Base-by-base conservation (phyloP, 257 asterid species). In the Lantana camara region DNA sequence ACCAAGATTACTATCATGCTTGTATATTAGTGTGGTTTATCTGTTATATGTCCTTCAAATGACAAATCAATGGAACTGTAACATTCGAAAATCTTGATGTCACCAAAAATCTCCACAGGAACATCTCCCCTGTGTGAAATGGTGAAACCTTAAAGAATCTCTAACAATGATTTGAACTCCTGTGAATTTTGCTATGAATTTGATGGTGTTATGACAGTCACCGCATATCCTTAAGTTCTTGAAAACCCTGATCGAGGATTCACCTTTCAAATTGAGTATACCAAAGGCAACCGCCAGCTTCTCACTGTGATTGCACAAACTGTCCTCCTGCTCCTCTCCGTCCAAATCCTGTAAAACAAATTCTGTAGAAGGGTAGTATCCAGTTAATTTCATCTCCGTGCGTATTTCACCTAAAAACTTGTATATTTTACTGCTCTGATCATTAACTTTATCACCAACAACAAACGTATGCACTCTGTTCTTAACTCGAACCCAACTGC, bases 231-330 rank as follows among this genome's bases (percentile, higher is more conserved):
- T 78, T 74, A 75, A 37, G 46, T 81, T 87, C 85, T 87, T 87
- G 5, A 82, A 87, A 49, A 87, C 90, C 73, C 49, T 73, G 67
- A 87, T 24, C 2, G 79, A 78, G 0, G 90, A 82, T 68, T 80
- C 82, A 1, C 82, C 88, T 47, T 67, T 80, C 79, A 80, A 73
- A 82, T 80, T 84, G 13, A 87, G 83, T 41, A 87, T 73, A 66
- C 86, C 95, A 52, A 82, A 87, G 45, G 90, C 90, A 55, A 85
- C 88, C 21, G 95, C 95, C 58, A 84, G 82, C 79, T 77, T 87
- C 81, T 87, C 95, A 56, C 93, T 77, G 40, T 84, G 95, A 82
- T 75, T 78, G 73, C 93, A 87, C 79, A 87, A 57, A 61, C 89
- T 84, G 54, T 71, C 72, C 68, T 87, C 93, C 70, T 77, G 75